Evolutionary conservation across 73 alveolate species (phyloP).

Genomic region (Stentor coeruleus): DNA sequence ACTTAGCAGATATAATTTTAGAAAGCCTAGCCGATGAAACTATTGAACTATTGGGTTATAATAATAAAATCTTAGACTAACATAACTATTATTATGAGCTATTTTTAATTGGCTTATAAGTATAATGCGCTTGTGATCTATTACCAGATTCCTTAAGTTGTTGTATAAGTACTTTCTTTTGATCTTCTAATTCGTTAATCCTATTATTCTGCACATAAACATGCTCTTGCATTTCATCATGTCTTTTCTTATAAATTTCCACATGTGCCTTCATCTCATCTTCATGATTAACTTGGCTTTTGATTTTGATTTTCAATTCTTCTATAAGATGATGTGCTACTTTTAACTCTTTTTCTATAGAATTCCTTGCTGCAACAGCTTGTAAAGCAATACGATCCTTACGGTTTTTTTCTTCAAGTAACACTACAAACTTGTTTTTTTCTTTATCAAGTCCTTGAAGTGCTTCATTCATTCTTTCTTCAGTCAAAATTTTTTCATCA

Average conservation of each 20-base stretch:
- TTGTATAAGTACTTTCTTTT: slow-evolving; percentile 52
- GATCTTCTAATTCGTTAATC: slow-evolving; percentile 65
- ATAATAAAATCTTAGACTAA: no score
- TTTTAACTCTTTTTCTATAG: slow-evolving; percentile 46
- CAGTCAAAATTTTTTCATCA: slow-evolving; percentile 62
- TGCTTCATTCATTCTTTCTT: slow-evolving; percentile 53
- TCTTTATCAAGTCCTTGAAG: slow-evolving; percentile 38
- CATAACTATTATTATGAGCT: neutral
- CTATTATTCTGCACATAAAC: slow-evolving; percentile 58
- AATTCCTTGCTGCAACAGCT: slow-evolving; percentile 67
- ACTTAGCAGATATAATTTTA: slow-evolving; percentile 42
- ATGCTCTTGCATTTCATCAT: slow-evolving; percentile 63
- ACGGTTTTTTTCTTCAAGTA: slow-evolving; percentile 44
- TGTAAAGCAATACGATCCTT: slow-evolving; percentile 59
- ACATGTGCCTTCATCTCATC: slow-evolving; percentile 48
- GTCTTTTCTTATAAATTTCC: slow-evolving; percentile 51
- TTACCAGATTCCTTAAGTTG: slow-evolving; percentile 56
- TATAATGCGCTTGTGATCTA: slow-evolving; percentile 22
- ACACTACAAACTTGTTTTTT: slow-evolving; percentile 51
- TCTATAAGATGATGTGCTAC: slow-evolving; percentile 40
- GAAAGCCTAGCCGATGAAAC: no score
- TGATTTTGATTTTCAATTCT: slow-evolving; percentile 30
- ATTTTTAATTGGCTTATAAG: slow-evolving; percentile 5
- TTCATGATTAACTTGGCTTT: neutral
- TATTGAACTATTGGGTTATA: no score